Evolutionary conservation across 768 basidiomycete species (phyloP), one percentile per base, ranked within the genome.

Genomic region (Rubroboletus satanas): DNA sequence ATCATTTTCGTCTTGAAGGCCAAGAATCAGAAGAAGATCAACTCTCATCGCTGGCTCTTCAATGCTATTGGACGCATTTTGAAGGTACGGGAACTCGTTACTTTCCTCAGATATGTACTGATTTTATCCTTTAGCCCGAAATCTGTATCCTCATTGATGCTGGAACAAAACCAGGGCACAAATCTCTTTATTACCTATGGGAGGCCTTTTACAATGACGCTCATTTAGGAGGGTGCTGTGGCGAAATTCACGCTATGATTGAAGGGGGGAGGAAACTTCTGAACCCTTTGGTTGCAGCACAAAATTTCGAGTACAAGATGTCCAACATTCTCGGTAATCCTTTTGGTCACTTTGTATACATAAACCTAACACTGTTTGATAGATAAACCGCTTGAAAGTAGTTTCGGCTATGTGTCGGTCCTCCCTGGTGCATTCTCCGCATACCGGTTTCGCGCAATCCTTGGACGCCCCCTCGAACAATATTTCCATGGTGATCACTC

Each of bases 301-400:
- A 98, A 71, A 97, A 98, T 73, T 95, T 95, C 63, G 93, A 95
- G 74, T 97, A 97, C 76, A 97, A 93, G 75, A 96, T 98, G 91
- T 94, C 92, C 43, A 97, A 98, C 73, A 97, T 98, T 66, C 77
- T 98, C 29, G 89, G 87, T 84, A 61, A 51, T 76, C 52, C 32
- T 21, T 32, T n/a, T 9, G 8, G 11, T 45, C 21, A 45, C 10
- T 21, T 48, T n/a, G 38, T 42, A 54, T 43, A 11, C 36, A 35
- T 45, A 2, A 21, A 31, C 45, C 57, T 64, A 38, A 69, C 60
- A 4, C 14, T 21, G 23, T 23, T 15, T 49, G 17, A 38, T 49
- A 87, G 93, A 95, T 70, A 95, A 97, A 69, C 95, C 95, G 1
- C 78, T 94, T 49, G 95, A 98, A 74, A 93, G 91, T 69, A 88